Evolutionary conservation across 768 basidiomycete species (phyloP).

Genomic region (Lactarius psammicola): DNA sequence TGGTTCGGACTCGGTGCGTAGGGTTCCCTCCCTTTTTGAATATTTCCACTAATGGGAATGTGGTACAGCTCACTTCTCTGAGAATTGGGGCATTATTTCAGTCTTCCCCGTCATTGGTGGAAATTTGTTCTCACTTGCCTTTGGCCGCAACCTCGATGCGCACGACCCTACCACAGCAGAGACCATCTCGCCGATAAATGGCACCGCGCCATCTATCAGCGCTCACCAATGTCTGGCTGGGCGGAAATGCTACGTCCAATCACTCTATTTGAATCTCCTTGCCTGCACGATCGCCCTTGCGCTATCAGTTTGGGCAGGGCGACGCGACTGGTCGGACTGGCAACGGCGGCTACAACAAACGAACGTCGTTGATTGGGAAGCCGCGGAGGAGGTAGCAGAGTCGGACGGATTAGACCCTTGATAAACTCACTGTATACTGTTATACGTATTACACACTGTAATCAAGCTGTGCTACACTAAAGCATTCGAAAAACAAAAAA

Average conservation of each 20-base stretch:
- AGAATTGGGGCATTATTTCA: slow-evolving; percentile 83
- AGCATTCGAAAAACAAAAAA: too few relatives aligned
- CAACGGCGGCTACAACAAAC: background rate
- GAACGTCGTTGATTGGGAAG: slow-evolving; percentile 23
- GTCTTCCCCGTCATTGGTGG: slow-evolving; percentile 75
- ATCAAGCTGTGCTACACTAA: too few relatives aligned
- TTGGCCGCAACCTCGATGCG: slow-evolving; percentile 77
- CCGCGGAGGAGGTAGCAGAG: slow-evolving; percentile 4
- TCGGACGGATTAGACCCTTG: slow-evolving; percentile 14
- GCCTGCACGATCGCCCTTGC: slow-evolving; percentile 31
- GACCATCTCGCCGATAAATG: slow-evolving; percentile 22
- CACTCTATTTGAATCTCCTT: slow-evolving; percentile 28
- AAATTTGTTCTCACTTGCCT: slow-evolving; percentile 81
- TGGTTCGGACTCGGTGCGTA: slow-evolving; percentile 85
- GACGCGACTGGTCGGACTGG: slow-evolving; percentile 29
- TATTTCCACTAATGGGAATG: background rate
- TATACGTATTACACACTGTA: too few relatives aligned
- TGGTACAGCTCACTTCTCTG: slow-evolving; percentile 65
- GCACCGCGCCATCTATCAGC: background rate
- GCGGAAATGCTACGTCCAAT: slow-evolving; percentile 31
- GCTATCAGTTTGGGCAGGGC: slow-evolving; percentile 31
- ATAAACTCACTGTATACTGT: background rate
- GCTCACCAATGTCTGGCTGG: slow-evolving; percentile 30
- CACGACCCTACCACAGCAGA: slow-evolving; percentile 43
- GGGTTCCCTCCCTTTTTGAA: background rate